Percentiles rank a stretch among this genome's conserved stretches.
phyloP scores from a whole-genome alignment of 306 rosid species.

The Gastrolobium bilobum region DNA sequence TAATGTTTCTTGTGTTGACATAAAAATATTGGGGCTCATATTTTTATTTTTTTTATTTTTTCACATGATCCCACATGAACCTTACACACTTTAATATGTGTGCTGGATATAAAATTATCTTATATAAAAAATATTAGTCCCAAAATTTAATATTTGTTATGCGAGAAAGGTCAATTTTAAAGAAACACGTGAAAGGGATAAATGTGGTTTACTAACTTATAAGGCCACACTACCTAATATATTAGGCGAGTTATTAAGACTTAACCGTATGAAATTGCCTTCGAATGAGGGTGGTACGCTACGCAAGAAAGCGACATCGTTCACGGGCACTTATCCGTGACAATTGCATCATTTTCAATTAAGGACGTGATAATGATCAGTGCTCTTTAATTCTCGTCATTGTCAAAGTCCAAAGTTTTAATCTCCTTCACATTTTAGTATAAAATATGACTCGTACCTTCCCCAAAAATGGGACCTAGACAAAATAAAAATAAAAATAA shows the following conservation, averaged over 20 bases:
- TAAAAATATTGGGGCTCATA: too few relatives aligned
- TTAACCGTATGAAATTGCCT: background rate
- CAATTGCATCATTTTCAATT: slow-evolving; percentile 34
- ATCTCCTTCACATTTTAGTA: background rate
- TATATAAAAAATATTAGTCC: too few relatives aligned
- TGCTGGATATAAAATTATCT: too few relatives aligned
- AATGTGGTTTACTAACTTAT: background rate
- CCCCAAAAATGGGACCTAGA: background rate
- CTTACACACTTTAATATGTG: too few relatives aligned
- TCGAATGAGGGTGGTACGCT: background rate
- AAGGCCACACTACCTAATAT: background rate
- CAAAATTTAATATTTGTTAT: too few relatives aligned
- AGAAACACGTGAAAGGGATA: slow-evolving; percentile 9
- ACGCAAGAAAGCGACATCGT: background rate
- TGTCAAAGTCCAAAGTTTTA: background rate
- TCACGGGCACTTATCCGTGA: slow-evolving; percentile 16
- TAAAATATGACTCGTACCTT: background rate
- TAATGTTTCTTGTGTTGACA: too few relatives aligned
- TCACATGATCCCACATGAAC: too few relatives aligned
- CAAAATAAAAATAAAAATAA: too few relatives aligned
- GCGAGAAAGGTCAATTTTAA: background rate
- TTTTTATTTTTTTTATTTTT: too few relatives aligned
- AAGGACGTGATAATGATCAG: background rate
- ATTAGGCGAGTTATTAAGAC: background rate
- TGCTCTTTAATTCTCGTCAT: background rate